A percentile compares a stretch with the other conserved stretches of the same genome.
Conservation (phyloP, 2,329 filamentous ascomycete genomes). For the Cordyceps cateniannulata region DNA sequence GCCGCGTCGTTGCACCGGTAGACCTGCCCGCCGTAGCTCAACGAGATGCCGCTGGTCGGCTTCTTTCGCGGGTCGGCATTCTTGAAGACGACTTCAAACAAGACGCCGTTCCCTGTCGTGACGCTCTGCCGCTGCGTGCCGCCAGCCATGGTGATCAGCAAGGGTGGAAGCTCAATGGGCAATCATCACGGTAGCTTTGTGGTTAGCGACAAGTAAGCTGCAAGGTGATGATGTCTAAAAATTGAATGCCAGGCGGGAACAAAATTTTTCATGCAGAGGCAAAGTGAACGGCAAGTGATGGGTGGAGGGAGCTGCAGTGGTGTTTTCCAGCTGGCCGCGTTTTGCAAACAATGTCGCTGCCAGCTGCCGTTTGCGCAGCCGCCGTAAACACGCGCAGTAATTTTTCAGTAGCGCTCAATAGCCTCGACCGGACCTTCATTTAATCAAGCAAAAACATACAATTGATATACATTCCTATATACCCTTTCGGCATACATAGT, state of each 20-base stretch:
- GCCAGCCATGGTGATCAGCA: constrained; percentile 7
- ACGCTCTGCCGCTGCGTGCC: background rate
- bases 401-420: background rate
- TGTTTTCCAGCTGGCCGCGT: background rate
- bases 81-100: constrained; percentile 7
- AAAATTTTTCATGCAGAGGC: background rate
- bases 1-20: background rate
- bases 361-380: constrained; percentile 1
- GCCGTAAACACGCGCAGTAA: background rate
- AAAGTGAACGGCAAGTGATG: constrained; percentile 7
- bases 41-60: background rate
- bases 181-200: background rate
- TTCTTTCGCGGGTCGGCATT: background rate
- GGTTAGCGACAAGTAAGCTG: background rate
- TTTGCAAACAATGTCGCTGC: background rate
- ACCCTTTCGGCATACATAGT: constrained; percentile 28
- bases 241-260: background rate
- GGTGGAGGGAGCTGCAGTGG: background rate
- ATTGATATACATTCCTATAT: constrained; percentile 17
- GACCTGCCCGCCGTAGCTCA: constrained; percentile 1
- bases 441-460: constrained; percentile 24
- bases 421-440: background rate
- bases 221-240: background rate
- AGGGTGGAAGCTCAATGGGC: constrained; percentile 1
- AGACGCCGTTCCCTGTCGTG: background rate